Percentiles rank a stretch among this genome's conserved stretches.
These are phyloP conservation scores for Crucibulum laeve DNA, from an alignment of 768 basidiomycete genomes.

Conservation along the genomic window DNA sequence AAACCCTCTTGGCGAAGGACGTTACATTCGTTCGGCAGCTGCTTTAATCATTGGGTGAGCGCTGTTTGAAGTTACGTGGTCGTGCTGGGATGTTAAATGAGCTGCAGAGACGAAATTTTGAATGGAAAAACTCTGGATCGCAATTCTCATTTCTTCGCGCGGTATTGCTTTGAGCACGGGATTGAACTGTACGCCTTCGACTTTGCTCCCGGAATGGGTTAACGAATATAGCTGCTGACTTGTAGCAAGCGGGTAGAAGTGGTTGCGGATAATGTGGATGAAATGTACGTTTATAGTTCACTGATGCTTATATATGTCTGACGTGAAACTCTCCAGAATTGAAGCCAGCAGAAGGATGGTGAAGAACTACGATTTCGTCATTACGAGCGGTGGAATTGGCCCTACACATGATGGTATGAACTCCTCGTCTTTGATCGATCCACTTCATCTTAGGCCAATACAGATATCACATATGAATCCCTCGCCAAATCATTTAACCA, in stretches of 20 bases:
- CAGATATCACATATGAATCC: constrained; percentile 87
- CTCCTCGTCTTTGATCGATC: background rate
- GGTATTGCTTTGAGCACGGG: constrained; percentile 85
- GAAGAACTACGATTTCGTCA: constrained; percentile 79
- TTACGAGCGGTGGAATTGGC: constrained; percentile 89
- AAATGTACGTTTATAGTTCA: constrained; percentile 57
- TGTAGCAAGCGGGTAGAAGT: constrained; percentile 84
- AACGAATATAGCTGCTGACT: constrained; percentile 21
- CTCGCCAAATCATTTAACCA: constrained; percentile 83
- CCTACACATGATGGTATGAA: constrained; percentile 82
- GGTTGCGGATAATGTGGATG: constrained; percentile 83
- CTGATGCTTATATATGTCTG: background rate
- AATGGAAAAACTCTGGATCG: constrained; percentile 87
- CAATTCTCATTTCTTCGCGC: constrained; percentile 84
- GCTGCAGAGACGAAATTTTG: constrained; percentile 77
- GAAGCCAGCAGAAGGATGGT: constrained; percentile 86
- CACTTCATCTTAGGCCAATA: background rate
- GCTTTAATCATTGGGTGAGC: constrained; percentile 74
- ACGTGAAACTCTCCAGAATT: constrained; percentile 38
- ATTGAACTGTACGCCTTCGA: constrained; percentile 56
- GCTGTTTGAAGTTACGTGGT: background rate
- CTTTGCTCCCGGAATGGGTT: constrained; percentile 9
- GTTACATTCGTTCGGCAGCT: constrained; percentile 68
- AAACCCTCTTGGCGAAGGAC: constrained; percentile 67
- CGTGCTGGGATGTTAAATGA: constrained; percentile 1